These are phyloP conservation scores for Aureoboletus auriporus DNA, from an alignment of 768 basidiomycete species.

Conservation along the genomic window DNA sequence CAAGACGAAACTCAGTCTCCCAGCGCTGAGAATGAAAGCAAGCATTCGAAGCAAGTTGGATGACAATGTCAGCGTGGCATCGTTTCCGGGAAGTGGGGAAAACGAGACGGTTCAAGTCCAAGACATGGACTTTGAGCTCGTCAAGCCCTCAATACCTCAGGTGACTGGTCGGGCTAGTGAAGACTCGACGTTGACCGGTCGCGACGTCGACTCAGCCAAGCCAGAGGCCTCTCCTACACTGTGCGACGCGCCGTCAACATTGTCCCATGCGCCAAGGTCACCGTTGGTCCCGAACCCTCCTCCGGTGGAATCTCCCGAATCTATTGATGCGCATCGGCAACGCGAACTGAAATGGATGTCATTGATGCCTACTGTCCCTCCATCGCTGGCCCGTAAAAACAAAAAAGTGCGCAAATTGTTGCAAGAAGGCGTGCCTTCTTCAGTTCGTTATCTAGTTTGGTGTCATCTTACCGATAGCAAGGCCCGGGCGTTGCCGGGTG, in stretches of 20 bases:
- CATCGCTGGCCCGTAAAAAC: conserved; percentile 66
- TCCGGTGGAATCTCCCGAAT: conserved; percentile 18
- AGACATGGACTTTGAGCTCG: conserved; percentile 79
- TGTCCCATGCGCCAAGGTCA: conserved; percentile 30
- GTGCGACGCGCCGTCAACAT: conserved; percentile 41
- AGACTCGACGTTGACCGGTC: conserved; percentile 43
- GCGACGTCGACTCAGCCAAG: conserved; percentile 16
- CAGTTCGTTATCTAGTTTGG: conserved; percentile 84
- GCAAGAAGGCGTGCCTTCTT: conserved; percentile 76
- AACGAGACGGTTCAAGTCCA: conserved; percentile 68
- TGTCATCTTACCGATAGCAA: conserved; percentile 75
- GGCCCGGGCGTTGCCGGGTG: conserved; percentile 60
- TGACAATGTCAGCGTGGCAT: conserved; percentile 25
- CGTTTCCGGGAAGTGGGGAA: conserved; percentile 25
- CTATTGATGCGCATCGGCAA: conserved; percentile 61
- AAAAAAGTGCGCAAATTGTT: conserved; percentile 77
- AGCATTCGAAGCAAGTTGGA: conserved; percentile 28
- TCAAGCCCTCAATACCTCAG: conserved; percentile 54
- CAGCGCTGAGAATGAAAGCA: conserved; percentile 51
- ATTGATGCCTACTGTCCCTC: conserved; percentile 49
- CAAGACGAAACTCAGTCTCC: conserved; percentile 64
- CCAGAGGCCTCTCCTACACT: conserved; percentile 20
- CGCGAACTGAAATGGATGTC: conserved; percentile 78
- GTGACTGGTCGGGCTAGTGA: conserved; percentile 46
- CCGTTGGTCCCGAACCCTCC: conserved; percentile 15